Base-by-base conservation (phyloP, 306 rosid genomes). In the Prunus dulcis region DNA sequence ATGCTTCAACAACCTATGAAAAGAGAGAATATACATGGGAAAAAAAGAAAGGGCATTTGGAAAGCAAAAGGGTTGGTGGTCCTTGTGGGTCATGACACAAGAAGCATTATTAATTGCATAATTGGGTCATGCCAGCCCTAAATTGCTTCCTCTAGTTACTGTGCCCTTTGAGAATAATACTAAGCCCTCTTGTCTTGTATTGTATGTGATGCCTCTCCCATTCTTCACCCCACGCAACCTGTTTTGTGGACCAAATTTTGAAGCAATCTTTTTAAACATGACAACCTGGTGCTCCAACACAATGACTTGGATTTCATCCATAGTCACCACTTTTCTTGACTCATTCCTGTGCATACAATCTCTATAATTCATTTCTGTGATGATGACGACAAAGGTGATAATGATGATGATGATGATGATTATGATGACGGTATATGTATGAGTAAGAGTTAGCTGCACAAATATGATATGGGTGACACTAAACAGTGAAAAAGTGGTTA, bases 31-130 rank as follows among this genome's bases (percentile, higher is more conserved):
- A 30, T 46, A 73, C 74, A 63, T 64, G 32, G 14, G 11, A 30
- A 76, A 47, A 53, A 63, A 67, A 52, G 73, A 30, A 56, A 64
- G 68, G 20, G 63, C 70, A 75, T 27, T 41, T 43, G 10, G 61
- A 60, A 72, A 72, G 77, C 71, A 38, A 72, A 38, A 72, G 49
- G 66, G 76, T 66, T 62, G 78, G 57, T 74, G 74, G 56, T 64
- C 25, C 52, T 71, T 73, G 80, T 78, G 88, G 88, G 84, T 58
- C 80, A 83, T 81, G 76, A 78, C 82, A 73, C 86, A 78, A 83
- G 80, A 71, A 78, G 75, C 83, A 80, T 84, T 75, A 80, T 85
- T 76, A 67, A 74, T 68, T 78, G 80, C 67, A 88, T 61, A 63
- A 63, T 77, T 80, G 79, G 82, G 49, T 75, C 84, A 67, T 76